Evolutionary conservation across 164 flowering plant genomes (phyloP), one percentile per base, ranked within the genome.

Genomic region (Berberis vulgaris): DNA sequence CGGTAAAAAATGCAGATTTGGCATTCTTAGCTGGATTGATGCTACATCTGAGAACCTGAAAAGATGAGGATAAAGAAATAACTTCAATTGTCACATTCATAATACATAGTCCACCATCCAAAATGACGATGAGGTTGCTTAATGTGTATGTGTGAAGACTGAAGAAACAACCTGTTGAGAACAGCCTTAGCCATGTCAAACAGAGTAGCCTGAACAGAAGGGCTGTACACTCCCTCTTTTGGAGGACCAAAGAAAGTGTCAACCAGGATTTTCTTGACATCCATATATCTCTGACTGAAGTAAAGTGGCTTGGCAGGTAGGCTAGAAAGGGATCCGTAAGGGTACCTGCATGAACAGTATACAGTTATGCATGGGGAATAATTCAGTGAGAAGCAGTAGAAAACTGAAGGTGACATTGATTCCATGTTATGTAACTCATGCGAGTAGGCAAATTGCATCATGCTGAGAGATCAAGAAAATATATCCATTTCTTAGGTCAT

Each of bases 1-100:
- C 4, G 99, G 99, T 58, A 95, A 69, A 77, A 95, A 95, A 74
- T 95, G 99, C 59, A 95, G 70, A 78, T 95, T 95, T 61, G 99
- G 99, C 99, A 95, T 91, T 72, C 80, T 84, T n/a, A 95, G 80
- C 42, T 81, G 74, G 71, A 95, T 67, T 1, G 84, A 82, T 69
- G 81, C 77, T 49, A 95, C 69, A 67, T 85, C 92, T 62, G 76
- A 82, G 70, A 84, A 85, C 79, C 99, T 91, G 90, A 61, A 74
- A 73, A 61, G 41, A 70, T 55, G 45, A 65, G 43, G 65, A 64
- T n/a, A 38, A 70, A 49, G 12, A 41, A 49, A 49, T 26, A 52
- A 52, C n/a, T 11, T 47, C 7, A 47, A 47, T 47, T 47, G 10
- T 52, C 54, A 52, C 4, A 52, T 52, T 26, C n/a, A 11, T 52